Percentiles rank a stretch among this genome's conserved stretches.
These are phyloP conservation scores for Psidium guajava DNA, from an alignment of 345 rosid species.

Conservation along the genomic window DNA sequence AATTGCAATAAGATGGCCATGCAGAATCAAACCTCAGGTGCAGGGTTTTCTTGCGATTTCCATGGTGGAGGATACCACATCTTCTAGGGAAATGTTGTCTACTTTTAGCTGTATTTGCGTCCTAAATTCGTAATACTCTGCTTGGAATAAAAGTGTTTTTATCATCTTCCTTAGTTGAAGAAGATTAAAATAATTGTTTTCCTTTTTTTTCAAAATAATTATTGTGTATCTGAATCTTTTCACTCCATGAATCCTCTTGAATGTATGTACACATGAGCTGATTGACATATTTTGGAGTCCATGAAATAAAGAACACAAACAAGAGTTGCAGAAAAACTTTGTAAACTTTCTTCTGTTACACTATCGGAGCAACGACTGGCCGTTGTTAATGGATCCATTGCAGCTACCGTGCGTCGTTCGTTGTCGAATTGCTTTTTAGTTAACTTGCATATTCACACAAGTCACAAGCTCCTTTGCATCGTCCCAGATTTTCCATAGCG, in stretches of 20 bases:
- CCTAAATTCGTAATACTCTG: not conserved
- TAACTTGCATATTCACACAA: not conserved
- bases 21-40: slow-evolving; percentile 8
- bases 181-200: not conserved
- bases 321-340: not conserved
- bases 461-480: not conserved
- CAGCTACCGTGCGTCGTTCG: not conserved
- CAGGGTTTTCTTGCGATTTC: slow-evolving; percentile 19
- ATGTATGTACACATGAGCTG: not conserved
- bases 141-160: not conserved
- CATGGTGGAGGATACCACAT: not conserved
- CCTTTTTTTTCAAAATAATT: not conserved
- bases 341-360: not conserved
- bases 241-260: not conserved
- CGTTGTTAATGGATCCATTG: not conserved
- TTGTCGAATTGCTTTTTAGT: not conserved
- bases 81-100: not conserved
- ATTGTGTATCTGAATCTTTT: not conserved
- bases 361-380: not conserved
- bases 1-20: slow-evolving; percentile 1
- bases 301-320: not conserved
- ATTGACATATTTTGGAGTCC: not conserved
- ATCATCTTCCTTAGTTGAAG: not conserved
- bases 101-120: not conserved
- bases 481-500: not conserved